These are phyloP conservation scores for Phellinidium pouzarii DNA, from an alignment of 1,284 basidiomycete genomes.

Conservation along the genomic window DNA sequence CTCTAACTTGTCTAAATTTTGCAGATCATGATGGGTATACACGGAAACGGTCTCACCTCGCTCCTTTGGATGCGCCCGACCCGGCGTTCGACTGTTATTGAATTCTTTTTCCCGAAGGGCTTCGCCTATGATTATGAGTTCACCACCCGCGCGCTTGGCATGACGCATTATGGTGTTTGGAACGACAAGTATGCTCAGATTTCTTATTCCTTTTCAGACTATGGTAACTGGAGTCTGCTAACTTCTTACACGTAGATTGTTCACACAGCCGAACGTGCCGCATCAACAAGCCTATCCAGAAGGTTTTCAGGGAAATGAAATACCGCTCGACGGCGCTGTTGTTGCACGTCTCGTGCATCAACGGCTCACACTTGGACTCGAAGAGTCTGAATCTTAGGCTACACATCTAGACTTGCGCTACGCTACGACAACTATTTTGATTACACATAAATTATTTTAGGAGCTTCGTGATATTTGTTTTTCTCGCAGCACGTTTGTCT, in stretches of 20 bases:
- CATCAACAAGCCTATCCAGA: slow-evolving; percentile 43
- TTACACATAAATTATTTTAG: background rate
- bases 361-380: slow-evolving; percentile 23
- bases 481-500: background rate
- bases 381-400: slow-evolving; percentile 4
- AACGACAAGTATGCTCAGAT: slow-evolving; percentile 36
- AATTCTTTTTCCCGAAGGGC: slow-evolving; percentile 82
- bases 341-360: slow-evolving; percentile 33
- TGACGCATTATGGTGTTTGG: slow-evolving; percentile 86
- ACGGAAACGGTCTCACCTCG: slow-evolving; percentile 80
- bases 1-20: background rate
- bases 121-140: slow-evolving; percentile 86
- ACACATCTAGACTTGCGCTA: background rate
- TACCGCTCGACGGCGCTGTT: slow-evolving; percentile 43
- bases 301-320: slow-evolving; percentile 54
- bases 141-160: slow-evolving; percentile 72
- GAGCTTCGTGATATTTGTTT: background rate
- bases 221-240: background rate
- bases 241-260: slow-evolving; percentile 27
- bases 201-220: background rate
- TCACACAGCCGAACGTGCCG: slow-evolving; percentile 42
- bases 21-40: slow-evolving; percentile 82
- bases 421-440: background rate
- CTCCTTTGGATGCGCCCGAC: slow-evolving; percentile 82
- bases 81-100: slow-evolving; percentile 72